A percentile compares a stretch with the other conserved stretches of the same genome.
Evolutionary conservation across 192 early-diverging fungal species (phyloP).

Genomic region (Linnemannia zychae): DNA sequence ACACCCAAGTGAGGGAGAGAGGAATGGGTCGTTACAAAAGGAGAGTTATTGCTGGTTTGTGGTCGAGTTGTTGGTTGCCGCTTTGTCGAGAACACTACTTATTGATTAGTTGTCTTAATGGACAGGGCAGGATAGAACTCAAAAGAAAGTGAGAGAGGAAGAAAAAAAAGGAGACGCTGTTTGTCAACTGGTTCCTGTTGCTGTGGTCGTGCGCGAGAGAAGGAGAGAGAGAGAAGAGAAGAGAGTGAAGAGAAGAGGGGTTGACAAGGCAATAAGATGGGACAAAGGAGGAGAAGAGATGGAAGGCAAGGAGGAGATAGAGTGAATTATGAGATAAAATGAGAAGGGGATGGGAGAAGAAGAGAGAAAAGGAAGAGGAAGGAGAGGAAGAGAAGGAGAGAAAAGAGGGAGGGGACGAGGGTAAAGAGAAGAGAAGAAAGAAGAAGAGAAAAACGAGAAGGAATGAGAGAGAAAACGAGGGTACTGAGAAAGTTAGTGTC

Average conservation of each 20-base stretch:
- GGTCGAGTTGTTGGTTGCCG: background rate
- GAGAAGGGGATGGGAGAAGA: background rate
- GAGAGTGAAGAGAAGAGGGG: background rate
- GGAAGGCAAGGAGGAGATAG: background rate
- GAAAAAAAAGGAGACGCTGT: background rate
- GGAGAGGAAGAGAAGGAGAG: background rate
- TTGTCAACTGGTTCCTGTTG: background rate
- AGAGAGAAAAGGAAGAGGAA: background rate
- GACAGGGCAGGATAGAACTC: background rate
- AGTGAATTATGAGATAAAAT: background rate
- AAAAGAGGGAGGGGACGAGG: background rate
- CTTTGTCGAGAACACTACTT: too few species aligned
- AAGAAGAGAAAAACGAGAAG: background rate
- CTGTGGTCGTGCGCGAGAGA: background rate
- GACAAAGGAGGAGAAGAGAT: background rate
- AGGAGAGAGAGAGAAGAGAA: slow-evolving; percentile 2
- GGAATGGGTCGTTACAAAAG: slow-evolving; percentile 8
- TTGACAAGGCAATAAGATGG: background rate
- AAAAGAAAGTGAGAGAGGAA: background rate
- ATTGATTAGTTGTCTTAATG: background rate
- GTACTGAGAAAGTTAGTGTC: background rate
- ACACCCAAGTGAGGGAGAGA: slow-evolving; percentile 3
- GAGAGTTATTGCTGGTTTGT: background rate
- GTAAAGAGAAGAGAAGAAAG: background rate
- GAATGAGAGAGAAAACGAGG: slow-evolving; percentile 5